Conservation (phyloP, 139 green algal species). For the Coelastrella sp. region DNA sequence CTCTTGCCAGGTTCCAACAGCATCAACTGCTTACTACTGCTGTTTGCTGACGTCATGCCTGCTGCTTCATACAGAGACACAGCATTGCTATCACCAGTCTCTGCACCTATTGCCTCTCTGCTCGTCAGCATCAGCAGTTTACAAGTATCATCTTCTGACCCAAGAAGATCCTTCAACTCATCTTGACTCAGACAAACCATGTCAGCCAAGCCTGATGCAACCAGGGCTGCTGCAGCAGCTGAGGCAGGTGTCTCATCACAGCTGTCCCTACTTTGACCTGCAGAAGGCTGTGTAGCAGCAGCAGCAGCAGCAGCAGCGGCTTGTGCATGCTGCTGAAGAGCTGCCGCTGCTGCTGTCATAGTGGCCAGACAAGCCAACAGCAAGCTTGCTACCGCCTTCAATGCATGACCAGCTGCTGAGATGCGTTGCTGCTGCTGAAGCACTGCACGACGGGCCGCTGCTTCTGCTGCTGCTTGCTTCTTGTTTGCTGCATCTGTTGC, state of each 20-base stretch:
- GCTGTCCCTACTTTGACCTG: too few species aligned
- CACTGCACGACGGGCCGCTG: not conserved
- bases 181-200: conserved; percentile 51
- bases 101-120: not conserved
- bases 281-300: too few species aligned
- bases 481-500: conserved; percentile 26
- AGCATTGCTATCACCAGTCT: not conserved
- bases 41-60: not conserved
- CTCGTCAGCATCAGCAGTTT: conserved; percentile 9
- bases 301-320: conserved; percentile 31
- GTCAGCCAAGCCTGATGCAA: conserved; percentile 43
- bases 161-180: conserved; percentile 56
- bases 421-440: not conserved
- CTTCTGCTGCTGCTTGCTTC: conserved; percentile 7
- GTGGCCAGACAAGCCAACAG: conserved; percentile 13
- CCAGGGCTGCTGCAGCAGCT: conserved; percentile 10
- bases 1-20: not conserved
- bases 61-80: not conserved
- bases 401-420: not conserved
- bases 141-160: conserved; percentile 28
- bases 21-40: not conserved
- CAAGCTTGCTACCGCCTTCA: conserved; percentile 21
- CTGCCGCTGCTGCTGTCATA: not conserved
- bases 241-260: not conserved
- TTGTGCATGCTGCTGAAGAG: conserved; percentile 19